A percentile compares a stretch with the other conserved stretches of the same genome.
phyloP scores from a whole-genome alignment of 2,329 filamentous ascomycete species.

The Fulvia fulva region DNA sequence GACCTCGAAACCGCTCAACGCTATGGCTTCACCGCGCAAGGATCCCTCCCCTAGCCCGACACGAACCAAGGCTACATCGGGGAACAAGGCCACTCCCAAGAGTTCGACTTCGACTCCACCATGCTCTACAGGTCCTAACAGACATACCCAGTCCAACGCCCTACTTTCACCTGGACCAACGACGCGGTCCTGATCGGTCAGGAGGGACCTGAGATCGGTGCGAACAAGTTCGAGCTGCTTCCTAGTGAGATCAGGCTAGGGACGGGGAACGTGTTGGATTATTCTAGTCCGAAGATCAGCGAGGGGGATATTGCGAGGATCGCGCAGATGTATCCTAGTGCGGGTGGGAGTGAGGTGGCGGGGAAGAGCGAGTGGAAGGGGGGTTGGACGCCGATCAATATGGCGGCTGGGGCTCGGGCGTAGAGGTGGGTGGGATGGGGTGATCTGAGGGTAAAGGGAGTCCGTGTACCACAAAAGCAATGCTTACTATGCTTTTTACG shows the following conservation, averaged over 20 bases:
- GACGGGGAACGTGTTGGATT: not conserved
- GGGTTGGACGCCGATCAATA: not conserved
- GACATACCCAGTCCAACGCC: not conserved
- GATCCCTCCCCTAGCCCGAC: not conserved
- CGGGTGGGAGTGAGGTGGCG: not conserved
- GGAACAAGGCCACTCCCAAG: not conserved
- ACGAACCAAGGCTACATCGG: not conserved
- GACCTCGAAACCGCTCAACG: not conserved
- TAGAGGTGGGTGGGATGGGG: not conserved
- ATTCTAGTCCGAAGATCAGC: not conserved
- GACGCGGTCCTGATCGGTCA: not conserved
- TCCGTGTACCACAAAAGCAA: too few relatives aligned
- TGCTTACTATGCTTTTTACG: too few relatives aligned
- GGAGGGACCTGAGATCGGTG: not conserved
- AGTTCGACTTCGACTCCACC: not conserved
- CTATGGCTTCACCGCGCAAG: not conserved
- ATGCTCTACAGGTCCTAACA: constrained; percentile 1
- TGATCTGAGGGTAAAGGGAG: too few relatives aligned
- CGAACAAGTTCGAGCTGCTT: not conserved
- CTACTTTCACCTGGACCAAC: not conserved
- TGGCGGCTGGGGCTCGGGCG: not conserved
- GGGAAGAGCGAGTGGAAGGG: not conserved
- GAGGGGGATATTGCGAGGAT: not conserved
- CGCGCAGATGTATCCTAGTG: not conserved
- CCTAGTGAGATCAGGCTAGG: not conserved